These are phyloP conservation scores for Cephalotrichum gorgonifer DNA, from an alignment of 2,329 filamentous ascomycete species.

Conservation along the genomic window DNA sequence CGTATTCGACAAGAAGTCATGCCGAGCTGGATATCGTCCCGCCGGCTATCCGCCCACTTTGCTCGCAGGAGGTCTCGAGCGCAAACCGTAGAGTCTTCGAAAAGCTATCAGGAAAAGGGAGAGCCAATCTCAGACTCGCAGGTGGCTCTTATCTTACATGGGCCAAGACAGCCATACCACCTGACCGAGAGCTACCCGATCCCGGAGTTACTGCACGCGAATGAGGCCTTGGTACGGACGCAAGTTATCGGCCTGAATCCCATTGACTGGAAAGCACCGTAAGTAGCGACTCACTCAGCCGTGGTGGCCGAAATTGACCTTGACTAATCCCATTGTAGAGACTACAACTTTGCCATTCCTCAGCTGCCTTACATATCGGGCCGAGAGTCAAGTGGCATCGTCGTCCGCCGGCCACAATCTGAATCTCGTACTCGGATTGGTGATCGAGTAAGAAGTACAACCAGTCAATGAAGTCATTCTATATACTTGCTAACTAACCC, in stretches of 20 bases:
- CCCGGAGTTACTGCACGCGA: conserved; percentile 4
- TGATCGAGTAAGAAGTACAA: conserved; percentile 45
- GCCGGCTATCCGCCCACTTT: no score
- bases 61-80: no score
- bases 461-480: neutral
- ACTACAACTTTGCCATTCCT: conserved; percentile 61
- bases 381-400: conserved; percentile 56
- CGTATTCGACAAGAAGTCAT: no score
- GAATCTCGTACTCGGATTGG: no score
- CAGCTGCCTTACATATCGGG: conserved; percentile 58
- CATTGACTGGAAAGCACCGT: conserved; percentile 68
- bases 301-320: neutral
- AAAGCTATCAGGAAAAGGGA: no score
- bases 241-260: conserved; percentile 62
- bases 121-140: no score
- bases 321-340: conserved; percentile 27
- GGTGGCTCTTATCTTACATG: neutral
- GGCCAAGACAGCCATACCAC: neutral
- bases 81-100: no score
- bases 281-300: conserved; percentile 19
- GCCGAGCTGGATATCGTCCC: no score
- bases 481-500: neutral
- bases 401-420: no score
- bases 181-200: neutral
- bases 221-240: conserved; percentile 53